A percentile compares a stretch with the other conserved stretches of the same genome.
phyloP scores from a whole-genome alignment of 257 asterid genomes.

The Petrea volubilis region DNA sequence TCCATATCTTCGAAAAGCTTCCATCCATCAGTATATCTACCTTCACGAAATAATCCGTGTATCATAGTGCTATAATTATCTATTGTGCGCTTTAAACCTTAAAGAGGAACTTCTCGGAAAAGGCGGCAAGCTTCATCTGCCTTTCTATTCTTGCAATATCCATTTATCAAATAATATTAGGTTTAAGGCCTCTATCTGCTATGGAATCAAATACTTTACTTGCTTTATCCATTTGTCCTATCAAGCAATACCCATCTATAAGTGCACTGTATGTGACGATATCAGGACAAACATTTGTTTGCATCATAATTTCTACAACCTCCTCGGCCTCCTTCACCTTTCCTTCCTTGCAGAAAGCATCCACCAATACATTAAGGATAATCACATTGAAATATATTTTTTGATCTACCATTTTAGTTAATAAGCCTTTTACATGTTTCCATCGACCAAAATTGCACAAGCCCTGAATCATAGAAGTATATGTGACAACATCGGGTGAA shows the following conservation, averaged over 20 bases:
- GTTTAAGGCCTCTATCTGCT: constrained; percentile 14
- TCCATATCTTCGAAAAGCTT: no score
- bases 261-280: no score
- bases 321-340: constrained; percentile 26
- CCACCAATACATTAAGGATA: not conserved
- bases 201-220: constrained; percentile 15
- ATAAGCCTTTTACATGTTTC: not conserved
- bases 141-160: no score
- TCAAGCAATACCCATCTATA: constrained; percentile 21
- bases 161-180: not conserved
- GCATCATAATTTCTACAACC: constrained; percentile 15
- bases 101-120: no score
- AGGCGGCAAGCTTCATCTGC: no score
- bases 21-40: no score
- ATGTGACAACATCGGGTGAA: not conserved
- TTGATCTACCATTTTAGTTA: not conserved
- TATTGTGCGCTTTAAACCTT: no score
- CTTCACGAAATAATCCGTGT: no score
- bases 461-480: not conserved
- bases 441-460: constrained; percentile 2
- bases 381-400: not conserved
- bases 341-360: not conserved
- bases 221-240: constrained; percentile 24
- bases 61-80: no score
- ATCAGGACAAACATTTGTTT: constrained; percentile 1